Conservation (phyloP, 1,284 basidiomycete species). For the Naganishia sp. region DNA sequence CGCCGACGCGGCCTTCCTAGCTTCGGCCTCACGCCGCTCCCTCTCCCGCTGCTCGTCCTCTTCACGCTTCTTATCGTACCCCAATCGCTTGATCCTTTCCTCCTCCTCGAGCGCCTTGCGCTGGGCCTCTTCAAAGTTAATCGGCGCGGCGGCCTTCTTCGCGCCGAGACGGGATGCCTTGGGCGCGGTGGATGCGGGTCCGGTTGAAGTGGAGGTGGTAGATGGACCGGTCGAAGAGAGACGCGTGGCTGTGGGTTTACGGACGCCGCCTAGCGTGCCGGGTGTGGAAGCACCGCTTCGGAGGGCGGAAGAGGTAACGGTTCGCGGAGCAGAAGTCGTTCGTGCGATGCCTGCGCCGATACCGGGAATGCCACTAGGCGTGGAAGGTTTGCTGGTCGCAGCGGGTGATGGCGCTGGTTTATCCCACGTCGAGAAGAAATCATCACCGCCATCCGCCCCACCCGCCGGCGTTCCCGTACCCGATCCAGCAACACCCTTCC, state of each 20-base stretch:
- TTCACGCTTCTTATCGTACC: slow-evolving; percentile 80
- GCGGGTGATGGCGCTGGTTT: slow-evolving; percentile 56
- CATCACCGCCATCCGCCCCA: slow-evolving; percentile 63
- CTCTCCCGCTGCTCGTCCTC: slow-evolving; percentile 60
- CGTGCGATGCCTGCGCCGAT: slow-evolving; percentile 43
- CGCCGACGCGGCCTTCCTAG: slow-evolving; percentile 58
- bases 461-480: slow-evolving; percentile 38
- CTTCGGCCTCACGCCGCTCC: slow-evolving; percentile 59
- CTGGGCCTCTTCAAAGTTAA: slow-evolving; percentile 91
- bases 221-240: slow-evolving; percentile 43
- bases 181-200: slow-evolving; percentile 58
- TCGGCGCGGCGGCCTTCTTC: slow-evolving; percentile 69
- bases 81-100: slow-evolving; percentile 81
- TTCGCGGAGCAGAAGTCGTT: slow-evolving; percentile 47
- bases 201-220: slow-evolving; percentile 51
- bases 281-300: slow-evolving; percentile 42
- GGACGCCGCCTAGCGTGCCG: slow-evolving; percentile 58
- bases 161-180: slow-evolving; percentile 76
- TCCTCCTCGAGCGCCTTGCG: slow-evolving; percentile 83
- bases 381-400: slow-evolving; percentile 36
- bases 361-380: slow-evolving; percentile 42
- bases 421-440: slow-evolving; percentile 97
- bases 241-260: slow-evolving; percentile 57
- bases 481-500: slow-evolving; percentile 11
- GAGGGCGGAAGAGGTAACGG: slow-evolving; percentile 56